Base-by-base conservation (phyloP, 2,329 filamentous ascomycete species). In the Orbilia brochopaga region DNA sequence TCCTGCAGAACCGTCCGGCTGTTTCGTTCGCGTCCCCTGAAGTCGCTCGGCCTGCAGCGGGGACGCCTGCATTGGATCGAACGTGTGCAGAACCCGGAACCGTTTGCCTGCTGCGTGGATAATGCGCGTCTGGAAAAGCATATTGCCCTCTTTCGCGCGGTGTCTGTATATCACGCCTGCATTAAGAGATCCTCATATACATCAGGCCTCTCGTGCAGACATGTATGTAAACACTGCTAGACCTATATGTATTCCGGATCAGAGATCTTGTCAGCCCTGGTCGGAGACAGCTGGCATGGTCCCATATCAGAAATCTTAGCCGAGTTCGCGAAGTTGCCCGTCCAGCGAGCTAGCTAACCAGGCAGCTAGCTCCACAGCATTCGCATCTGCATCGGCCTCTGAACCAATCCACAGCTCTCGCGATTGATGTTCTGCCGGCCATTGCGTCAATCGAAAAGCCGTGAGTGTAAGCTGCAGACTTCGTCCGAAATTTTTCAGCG, bases 261-360 rank as follows among this genome's bases (percentile, higher is more conserved):
- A 21, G 21, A 23, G 27, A 42, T 42, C 37, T 5, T 15, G 37
- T 13, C 11, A 17, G 37, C 56, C 52, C 57, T 62, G 58, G 59
- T 63, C 65, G 62, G 17, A 51, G 54, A 64, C 59, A 70, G 66
- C 59, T 70, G 66, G 66, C 66, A 64, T 52, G 60, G 60, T 63
- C 66, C 66, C 50, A 40, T 70, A 55, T 64, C 66, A 70, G 66
- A 64, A 70, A 59, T 54, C 59, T 64, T 63, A 70, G 55, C 66
- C 66, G 66, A n/a, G n/a, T n/a, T n/a, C n/a, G n/a, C n/a, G n/a
- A 70, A 64, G 59, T 55, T 40, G 54, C 54, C 56, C 50, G 53
- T 19, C 48, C 56, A 54, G 42, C 52, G 51, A 30, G 13, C 15
- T 17, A 54, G 54, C 59, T 53, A 70, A 54, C 59, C 64, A 30